Evolutionary conservation across 108 stramenopile genomes (phyloP).

Genomic region (Skeletonema potamos): DNA sequence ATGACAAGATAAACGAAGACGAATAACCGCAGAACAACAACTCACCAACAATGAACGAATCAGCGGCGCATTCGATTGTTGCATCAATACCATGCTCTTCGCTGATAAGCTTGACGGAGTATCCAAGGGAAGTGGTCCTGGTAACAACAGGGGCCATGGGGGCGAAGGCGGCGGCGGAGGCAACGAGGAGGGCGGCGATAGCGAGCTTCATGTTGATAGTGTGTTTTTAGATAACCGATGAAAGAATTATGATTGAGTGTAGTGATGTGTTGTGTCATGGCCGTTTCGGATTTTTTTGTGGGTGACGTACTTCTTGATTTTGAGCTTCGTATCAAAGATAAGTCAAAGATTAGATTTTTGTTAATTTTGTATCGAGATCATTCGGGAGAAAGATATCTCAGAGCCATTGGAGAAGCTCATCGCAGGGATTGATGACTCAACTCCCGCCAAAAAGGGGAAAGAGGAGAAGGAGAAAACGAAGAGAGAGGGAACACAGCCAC

Average conservation of each 20-base stretch:
- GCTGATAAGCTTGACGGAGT: slow-evolving; percentile 2
- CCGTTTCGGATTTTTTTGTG: too few relatives aligned
- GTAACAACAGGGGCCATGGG: slow-evolving; percentile 17
- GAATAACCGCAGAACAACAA: not conserved
- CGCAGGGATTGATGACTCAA: too few relatives aligned
- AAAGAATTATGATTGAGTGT: not conserved
- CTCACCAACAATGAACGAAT: slow-evolving; percentile 14
- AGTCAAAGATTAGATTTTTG: too few relatives aligned
- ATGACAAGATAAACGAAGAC: not conserved
- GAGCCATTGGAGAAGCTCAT: too few relatives aligned
- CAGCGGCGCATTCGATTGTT: slow-evolving; percentile 21
- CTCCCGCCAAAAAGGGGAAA: too few relatives aligned
- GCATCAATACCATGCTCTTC: slow-evolving; percentile 15
- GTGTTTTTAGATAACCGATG: not conserved
- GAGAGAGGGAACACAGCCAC: too few relatives aligned
- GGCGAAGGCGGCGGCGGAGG: slow-evolving; percentile 36
- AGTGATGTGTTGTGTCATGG: not conserved
- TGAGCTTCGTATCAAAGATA: too few relatives aligned
- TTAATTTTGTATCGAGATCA: too few relatives aligned
- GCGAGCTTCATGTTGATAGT: slow-evolving; percentile 22
- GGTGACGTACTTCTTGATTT: too few relatives aligned
- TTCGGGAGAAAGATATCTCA: too few relatives aligned
- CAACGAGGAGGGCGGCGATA: slow-evolving; percentile 18
- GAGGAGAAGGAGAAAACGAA: too few relatives aligned
- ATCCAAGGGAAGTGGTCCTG: not conserved